Evolutionary conservation across 352 stramenopile genomes (phyloP).

Genomic region (Phytopythium oedochilum): DNA sequence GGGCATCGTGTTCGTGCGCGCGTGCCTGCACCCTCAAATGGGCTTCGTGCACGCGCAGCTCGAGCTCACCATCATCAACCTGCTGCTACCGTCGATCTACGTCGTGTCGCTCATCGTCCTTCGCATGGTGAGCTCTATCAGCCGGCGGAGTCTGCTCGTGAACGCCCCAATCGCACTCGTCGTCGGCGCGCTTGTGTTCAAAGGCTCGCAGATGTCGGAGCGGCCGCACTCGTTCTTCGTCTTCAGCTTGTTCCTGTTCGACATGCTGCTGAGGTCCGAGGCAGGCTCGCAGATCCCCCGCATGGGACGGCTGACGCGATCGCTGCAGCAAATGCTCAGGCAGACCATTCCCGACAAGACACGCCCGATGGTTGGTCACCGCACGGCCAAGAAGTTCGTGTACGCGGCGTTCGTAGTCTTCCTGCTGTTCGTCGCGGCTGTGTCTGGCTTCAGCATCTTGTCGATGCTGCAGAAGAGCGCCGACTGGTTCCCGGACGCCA

Average conservation of each 20-base stretch:
- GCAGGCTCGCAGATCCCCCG: conserved; percentile 40
- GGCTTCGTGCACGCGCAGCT: conserved; percentile 85
- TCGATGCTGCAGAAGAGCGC: conserved; percentile 63
- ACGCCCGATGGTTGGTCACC: conserved; percentile 42
- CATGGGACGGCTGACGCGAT: conserved; percentile 32
- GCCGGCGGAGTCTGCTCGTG: conserved; percentile 33
- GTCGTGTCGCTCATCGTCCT: conserved; percentile 80
- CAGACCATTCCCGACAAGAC: conserved; percentile 40
- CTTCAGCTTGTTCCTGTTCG: conserved; percentile 73
- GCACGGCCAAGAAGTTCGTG: conserved; percentile 57
- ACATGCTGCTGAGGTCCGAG: conserved; percentile 54
- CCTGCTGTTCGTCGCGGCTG: conserved; percentile 56
- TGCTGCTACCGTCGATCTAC: conserved; percentile 83
- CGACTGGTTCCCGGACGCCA: conserved; percentile 79
- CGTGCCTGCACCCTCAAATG: conserved; percentile 78
- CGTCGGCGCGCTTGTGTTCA: conserved; percentile 45
- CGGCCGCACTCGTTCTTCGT: conserved; percentile 74
- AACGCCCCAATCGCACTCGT: conserved; percentile 48
- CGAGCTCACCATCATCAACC: conserved; percentile 87
- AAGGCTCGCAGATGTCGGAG: conserved; percentile 73
- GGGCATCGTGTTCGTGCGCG: conserved; percentile 72
- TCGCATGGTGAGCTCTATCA: conserved; percentile 63
- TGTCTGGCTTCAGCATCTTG: conserved; percentile 74
- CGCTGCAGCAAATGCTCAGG: conserved; percentile 65
- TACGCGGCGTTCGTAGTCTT: conserved; percentile 57